Evolutionary conservation across 108 stramenopile genomes (phyloP).

Genomic region (Fragilaria crotonensis): DNA sequence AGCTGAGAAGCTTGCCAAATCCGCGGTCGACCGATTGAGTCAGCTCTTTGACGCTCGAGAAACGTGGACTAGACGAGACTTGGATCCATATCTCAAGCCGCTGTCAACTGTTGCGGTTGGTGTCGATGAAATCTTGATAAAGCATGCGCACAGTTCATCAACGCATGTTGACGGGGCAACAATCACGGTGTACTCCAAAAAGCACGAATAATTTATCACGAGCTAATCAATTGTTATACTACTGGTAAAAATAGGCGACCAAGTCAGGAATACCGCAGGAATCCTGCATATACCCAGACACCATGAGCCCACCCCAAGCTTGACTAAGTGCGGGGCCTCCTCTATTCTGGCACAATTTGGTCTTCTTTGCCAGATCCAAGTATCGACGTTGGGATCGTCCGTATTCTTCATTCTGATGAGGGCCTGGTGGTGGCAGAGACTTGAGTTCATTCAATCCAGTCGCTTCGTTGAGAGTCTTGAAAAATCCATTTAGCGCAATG

Average conservation of each 20-base stretch:
- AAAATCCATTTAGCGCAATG: slow-evolving; percentile 68
- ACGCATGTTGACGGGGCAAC: neutral
- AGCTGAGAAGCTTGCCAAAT: neutral
- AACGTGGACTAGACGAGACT: too few species aligned
- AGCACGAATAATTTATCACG: neutral
- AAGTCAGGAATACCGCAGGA: slow-evolving; percentile 77
- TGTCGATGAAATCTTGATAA: too few species aligned
- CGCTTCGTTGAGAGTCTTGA: slow-evolving; percentile 46
- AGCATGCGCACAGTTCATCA: too few species aligned
- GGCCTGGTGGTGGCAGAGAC: slow-evolving; percentile 56
- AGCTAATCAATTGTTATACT: neutral
- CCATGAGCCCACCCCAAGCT: slow-evolving; percentile 82
- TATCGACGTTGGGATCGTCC: slow-evolving; percentile 62
- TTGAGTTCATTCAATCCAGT: slow-evolving; percentile 62
- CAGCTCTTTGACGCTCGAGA: too few species aligned
- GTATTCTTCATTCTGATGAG: slow-evolving; percentile 60
- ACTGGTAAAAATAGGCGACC: slow-evolving; percentile 75
- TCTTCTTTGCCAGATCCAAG: slow-evolving; percentile 76
- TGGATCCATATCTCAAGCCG: too few species aligned
- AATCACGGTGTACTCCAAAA: neutral
- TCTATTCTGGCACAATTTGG: slow-evolving; percentile 81
- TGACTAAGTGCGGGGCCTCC: slow-evolving; percentile 42
- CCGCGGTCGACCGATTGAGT: too few species aligned
- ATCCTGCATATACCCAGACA: slow-evolving; percentile 77
- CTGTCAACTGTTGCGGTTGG: too few species aligned